Evolutionary conservation across 2,329 filamentous ascomycete genomes (phyloP), one percentile per base, ranked within the genome.

Genomic region (Stemphylium vesicarium): DNA sequence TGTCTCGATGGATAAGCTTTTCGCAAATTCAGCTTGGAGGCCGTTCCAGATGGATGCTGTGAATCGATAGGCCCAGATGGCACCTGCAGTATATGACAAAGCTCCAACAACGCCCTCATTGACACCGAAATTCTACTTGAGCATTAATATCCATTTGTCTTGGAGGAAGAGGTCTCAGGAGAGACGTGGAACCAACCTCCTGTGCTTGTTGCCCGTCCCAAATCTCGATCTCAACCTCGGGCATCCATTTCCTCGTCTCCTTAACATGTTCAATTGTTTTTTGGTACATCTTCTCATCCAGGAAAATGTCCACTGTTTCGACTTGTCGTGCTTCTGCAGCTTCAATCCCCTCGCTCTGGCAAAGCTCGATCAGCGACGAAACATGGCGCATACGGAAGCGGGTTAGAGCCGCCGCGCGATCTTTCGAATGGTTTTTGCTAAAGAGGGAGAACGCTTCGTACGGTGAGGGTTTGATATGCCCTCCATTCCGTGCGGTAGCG

Each of bases 401-500:
- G 16, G 47, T 29, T 24, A 56, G 26, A 10, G 45, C 52, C 12
- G 53, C 56, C 20, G 59, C 59, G 18, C 56, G 56, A 9, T 59
- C 50, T 40, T 57, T 62, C 3, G 45, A 3, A 1, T 54, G 26
- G 8, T n/a, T 12, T 20, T 54, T 62, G 35, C 59, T 52, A 13
- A 57, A 44, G 8, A 42, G 51, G 18, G 56, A 50, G 4, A 61
- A 61, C 7, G 13, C 22, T 20, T 62, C 59, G 33, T 62, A 62
- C 12, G 36, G 11, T 7, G 53, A 41, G 20, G 53, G 40, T 33
- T 59, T 59, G 18, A 65, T 52, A 29, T 54, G 62, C 2, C 71
- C 72, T 7, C 71, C 69, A 40, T 74, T 74, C 0, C 72, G 63
- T 9, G 68, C 71, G 0, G 71, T 73, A 0, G 71, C 72, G 7